Evolutionary conservation across 1,284 basidiomycete species (phyloP).

Genomic region (Moniliophthora roreri): DNA sequence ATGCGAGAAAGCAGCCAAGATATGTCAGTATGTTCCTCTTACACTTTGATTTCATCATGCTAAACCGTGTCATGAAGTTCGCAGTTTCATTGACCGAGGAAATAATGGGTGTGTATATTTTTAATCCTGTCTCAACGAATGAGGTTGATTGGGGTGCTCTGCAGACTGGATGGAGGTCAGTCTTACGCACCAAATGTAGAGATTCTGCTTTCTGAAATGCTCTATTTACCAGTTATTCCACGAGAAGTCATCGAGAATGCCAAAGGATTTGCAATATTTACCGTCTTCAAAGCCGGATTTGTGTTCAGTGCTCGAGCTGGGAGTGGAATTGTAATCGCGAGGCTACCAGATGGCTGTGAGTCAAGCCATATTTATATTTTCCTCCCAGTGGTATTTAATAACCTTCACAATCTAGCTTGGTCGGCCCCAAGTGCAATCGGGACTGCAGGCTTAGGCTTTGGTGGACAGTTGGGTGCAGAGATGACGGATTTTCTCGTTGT

Average conservation of each 20-base stretch:
- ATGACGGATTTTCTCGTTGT: conserved; percentile 96
- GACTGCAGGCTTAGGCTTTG: conserved; percentile 91
- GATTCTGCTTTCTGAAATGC: neutral
- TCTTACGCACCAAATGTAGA: neutral
- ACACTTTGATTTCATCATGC: conserved; percentile 2
- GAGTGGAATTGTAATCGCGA: conserved; percentile 90
- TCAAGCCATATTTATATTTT: no score
- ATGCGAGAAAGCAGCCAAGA: conserved; percentile 73
- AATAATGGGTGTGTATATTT: conserved; percentile 50
- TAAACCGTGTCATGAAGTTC: conserved; percentile 44
- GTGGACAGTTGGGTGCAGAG: conserved; percentile 82
- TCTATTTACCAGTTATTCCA: conserved; percentile 54
- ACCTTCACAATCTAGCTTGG: conserved; percentile 62
- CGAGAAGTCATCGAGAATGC: conserved; percentile 70
- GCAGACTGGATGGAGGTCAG: conserved; percentile 48
- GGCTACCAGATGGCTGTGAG: conserved; percentile 80
- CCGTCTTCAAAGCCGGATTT: conserved; percentile 78
- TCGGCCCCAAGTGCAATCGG: conserved; percentile 94
- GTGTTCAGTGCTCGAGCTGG: conserved; percentile 82
- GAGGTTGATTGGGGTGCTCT: no score
- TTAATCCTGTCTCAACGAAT: no score
- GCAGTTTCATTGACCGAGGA: conserved; percentile 68
- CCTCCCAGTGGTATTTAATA: no score
- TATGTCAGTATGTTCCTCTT: conserved; percentile 41
- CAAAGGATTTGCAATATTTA: conserved; percentile 84